Base-by-base conservation (phyloP, 352 stramenopile species). In the Phytophthora palmivora region DNA sequence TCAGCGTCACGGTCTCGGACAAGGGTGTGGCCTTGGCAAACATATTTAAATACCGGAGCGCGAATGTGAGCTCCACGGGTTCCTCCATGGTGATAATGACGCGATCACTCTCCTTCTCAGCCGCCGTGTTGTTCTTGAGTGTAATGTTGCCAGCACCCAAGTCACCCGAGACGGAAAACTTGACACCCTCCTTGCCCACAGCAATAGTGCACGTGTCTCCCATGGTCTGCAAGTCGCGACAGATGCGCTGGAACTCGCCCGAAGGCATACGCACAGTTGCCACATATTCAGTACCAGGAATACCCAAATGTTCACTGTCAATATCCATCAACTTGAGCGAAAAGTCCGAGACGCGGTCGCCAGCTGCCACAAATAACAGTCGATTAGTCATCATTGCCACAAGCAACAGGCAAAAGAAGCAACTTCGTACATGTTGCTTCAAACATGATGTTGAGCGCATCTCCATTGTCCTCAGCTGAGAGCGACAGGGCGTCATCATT, bases 251-350 rank as follows among this genome's bases (percentile, higher is more conserved):
- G 78, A 99, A 99, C 84, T 99, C 98, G 21, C 65, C 70, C 32
- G 96, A 90, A 5, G 96, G 94, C 96, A 99, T 98, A 53, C 80
- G 88, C 50, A 97, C 88, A 4, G 81, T 94, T 44, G 93, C 96
- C 63, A 99, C 98, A 88, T 99, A 99, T 68, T 99, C 96, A 15
- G 96, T 99, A 51, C 98, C 96, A 4, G 98, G 98, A 62, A 99
- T 99, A 36, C 96, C 97, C 33, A 99, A 79, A 77, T 99, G 97
- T 68, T 99, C 98, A 56, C 84, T 96, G 72, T 99, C 97, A 88
- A 99, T 99, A 74, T 99, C 97, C 97, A 99, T 99, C 44, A 99
- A 90, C 89, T 99, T 99, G 51, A 99, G 85, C 72, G 98, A 98
- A 71, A 98, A 98, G 59, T 98, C 94, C 42, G 91, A 98, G 18